Evolutionary conservation across 78 protist species (phyloP), one percentile per base, ranked within the genome.

Genomic region (Planoprotostelium fungivorum): DNA sequence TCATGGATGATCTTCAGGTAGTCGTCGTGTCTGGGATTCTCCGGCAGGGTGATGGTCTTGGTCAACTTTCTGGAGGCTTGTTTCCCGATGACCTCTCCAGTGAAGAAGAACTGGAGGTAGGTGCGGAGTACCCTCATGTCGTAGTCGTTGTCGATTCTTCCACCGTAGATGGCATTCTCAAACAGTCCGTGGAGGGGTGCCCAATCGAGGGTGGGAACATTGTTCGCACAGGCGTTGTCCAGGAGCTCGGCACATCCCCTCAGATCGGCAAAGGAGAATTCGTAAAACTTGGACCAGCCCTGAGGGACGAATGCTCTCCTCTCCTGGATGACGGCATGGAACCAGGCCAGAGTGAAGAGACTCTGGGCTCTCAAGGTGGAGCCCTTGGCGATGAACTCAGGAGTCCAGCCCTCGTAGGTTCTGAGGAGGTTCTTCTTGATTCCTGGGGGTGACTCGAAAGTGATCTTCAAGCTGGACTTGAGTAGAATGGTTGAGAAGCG

Each of bases 361-460:
- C 97, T 37, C 84, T 98, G 95, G 0, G 96, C 5, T 0, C 97
- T 85, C 91, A 97, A 97, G n/a, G 34, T 89, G 0, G 98, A 97
- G 51, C 16, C 90, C 16, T 28, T 0, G 35, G 0, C 90, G 83
- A 90, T n/a, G 28, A 29, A 1, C 89, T 0, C 28, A 36, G 87
- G n/a, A 28, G 92, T 83, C 86, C 88, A 31, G 1, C 16, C 91
- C 85, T 86, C 88, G 39, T 31, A 87, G n/a, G 88, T 87, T n/a
- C 88, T 87, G 63, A 35, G 63, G 29, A 87, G 88, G 39, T 87
- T 87, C 88, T 87, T 87, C 9, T 38, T 63, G 38, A 98, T 88
- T 16, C 98, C 98, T 0, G 94, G 96, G 35, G 99, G 94, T 0
- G 98, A 95, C 96, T 98, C 98, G 88, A 89, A 94, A 37, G 94